These are phyloP conservation scores for Diaporthe nobilis DNA, from an alignment of 2,329 filamentous ascomycete species.

Conservation along the genomic window DNA sequence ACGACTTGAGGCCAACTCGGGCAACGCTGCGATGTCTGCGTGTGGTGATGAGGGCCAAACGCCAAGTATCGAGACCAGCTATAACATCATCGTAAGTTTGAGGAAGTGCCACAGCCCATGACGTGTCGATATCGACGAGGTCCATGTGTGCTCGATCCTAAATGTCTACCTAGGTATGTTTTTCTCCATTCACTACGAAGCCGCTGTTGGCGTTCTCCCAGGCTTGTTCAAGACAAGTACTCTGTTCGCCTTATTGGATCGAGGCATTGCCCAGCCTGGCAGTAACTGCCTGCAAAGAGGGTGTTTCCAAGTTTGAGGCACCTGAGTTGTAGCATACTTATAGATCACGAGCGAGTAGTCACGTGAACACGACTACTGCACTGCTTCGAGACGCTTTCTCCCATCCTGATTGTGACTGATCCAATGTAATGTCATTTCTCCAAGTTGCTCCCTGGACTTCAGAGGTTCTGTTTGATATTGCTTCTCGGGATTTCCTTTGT, in stretches of 20 bases:
- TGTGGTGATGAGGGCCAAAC: neutral
- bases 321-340: neutral
- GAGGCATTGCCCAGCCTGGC: neutral
- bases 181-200: too few relatives aligned
- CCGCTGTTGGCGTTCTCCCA: neutral
- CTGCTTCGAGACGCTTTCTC: neutral
- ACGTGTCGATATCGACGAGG: neutral
- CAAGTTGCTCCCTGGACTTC: neutral
- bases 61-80: neutral
- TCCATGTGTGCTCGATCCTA: too few relatives aligned
- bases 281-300: neutral
- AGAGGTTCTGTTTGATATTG: too few relatives aligned
- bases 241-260: neutral
- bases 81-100: neutral
- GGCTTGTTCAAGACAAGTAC: neutral
- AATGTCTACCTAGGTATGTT: too few relatives aligned
- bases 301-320: too few relatives aligned
- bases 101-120: too few relatives aligned
- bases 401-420: neutral
- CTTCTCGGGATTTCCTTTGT: too few relatives aligned
- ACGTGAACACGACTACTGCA: neutral
- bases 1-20: too few relatives aligned
- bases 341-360: too few relatives aligned
- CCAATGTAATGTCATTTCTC: neutral
- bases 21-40: neutral